These are phyloP conservation scores for Trichosporon coremiiforme DNA, from an alignment of 1,284 basidiomycete species.

Conservation along the genomic window DNA sequence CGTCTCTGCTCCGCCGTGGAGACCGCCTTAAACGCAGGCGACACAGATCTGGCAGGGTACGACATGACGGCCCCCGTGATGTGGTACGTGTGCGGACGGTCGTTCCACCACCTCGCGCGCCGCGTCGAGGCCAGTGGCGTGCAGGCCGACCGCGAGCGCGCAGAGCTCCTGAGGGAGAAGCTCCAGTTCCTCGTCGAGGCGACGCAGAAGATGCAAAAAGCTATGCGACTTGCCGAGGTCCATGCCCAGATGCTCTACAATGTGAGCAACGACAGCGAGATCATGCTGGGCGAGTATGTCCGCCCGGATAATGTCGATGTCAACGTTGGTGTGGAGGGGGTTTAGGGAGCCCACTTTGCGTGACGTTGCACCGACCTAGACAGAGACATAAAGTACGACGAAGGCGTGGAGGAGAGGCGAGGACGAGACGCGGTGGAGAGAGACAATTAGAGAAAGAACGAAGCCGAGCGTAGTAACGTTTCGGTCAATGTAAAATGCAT, in stretches of 20 bases:
- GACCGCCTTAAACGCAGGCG: slow-evolving; percentile 32
- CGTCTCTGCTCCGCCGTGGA: slow-evolving; percentile 36
- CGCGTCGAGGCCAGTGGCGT: slow-evolving; percentile 21
- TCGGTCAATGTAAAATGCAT: not conserved
- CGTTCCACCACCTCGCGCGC: slow-evolving; percentile 28
- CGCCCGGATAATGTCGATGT: slow-evolving; percentile 33
- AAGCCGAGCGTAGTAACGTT: too few relatives aligned
- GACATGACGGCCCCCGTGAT: slow-evolving; percentile 28
- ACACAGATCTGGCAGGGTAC: slow-evolving; percentile 33
- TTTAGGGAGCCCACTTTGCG: not conserved
- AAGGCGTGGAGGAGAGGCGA: too few relatives aligned
- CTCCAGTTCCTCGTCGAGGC: slow-evolving; percentile 23
- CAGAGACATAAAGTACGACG: too few relatives aligned
- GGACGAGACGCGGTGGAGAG: too few relatives aligned
- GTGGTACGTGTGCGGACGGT: slow-evolving; percentile 29
- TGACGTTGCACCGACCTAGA: too few relatives aligned
- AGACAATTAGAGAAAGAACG: too few relatives aligned
- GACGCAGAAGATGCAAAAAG: slow-evolving; percentile 22
- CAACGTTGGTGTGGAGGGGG: not conserved
- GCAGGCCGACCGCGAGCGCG: slow-evolving; percentile 20
- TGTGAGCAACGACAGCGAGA: slow-evolving; percentile 30
- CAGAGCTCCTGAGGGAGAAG: slow-evolving; percentile 20
- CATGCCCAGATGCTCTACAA: slow-evolving; percentile 32
- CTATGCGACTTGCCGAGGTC: slow-evolving; percentile 29
- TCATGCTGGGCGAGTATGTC: slow-evolving; percentile 34